These are phyloP conservation scores for Jaenimonas drosophilae DNA, from an alignment of 208 protist genomes.

Conservation along the genomic window DNA sequence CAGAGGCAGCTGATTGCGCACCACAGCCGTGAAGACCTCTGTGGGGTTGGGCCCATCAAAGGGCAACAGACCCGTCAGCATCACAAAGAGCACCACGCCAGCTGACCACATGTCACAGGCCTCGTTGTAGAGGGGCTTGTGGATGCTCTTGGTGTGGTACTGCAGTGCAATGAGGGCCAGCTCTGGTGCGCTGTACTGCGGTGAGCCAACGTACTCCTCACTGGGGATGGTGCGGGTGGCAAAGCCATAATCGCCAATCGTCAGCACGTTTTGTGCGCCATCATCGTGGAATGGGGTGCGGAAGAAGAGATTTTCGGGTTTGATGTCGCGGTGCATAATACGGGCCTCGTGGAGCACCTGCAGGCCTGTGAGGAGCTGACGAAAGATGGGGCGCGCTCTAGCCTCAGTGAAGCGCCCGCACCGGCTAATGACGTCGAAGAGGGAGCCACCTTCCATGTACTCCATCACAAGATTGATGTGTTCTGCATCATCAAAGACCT, in stretches of 20 bases:
- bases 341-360: conserved; percentile 91
- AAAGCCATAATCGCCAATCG: conserved; percentile 97
- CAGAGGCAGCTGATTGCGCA: conserved; percentile 59
- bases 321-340: conserved; percentile 99
- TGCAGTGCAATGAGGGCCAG: conserved; percentile 52
- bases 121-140: conserved; percentile 62
- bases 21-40: conserved; percentile 54
- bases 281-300: conserved; percentile 34
- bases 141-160: conserved; percentile 6
- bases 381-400: conserved; percentile 87
- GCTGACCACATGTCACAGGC: conserved; percentile 89
- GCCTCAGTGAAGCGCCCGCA: conserved; percentile 88
- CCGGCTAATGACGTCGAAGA: conserved; percentile 92
- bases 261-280: conserved; percentile 28
- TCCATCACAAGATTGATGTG: conserved; percentile 95
- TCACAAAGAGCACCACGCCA: conserved; percentile 75
- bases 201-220: conserved; percentile 55
- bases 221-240: conserved; percentile 66
- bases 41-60: conserved; percentile 56
- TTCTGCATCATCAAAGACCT: conserved; percentile 70
- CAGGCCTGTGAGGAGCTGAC: conserved; percentile 93
- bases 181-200: conserved; percentile 83
- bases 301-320: conserved; percentile 99
- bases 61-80: conserved; percentile 71
- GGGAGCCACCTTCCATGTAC: conserved; percentile 95